A percentile compares a stretch with the other conserved stretches of the same genome.
Conservation (phyloP, 2,329 filamentous ascomycete genomes). For the Diplodia sapinea region DNA sequence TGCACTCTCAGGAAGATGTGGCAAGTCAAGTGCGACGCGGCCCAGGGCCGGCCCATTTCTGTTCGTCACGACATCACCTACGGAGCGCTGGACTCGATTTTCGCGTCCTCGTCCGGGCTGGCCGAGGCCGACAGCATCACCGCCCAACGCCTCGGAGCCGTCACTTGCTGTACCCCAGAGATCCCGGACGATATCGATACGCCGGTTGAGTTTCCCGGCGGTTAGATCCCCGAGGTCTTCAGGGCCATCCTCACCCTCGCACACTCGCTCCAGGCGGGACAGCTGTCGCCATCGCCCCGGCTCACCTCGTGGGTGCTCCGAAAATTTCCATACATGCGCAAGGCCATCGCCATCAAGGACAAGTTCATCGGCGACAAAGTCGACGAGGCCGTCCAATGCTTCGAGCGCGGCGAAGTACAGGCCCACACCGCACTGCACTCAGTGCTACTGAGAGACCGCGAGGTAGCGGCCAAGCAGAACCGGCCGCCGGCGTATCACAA, state of each 20-base stretch:
- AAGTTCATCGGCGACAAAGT: conserved; percentile 2
- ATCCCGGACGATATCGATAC: conserved; percentile 6
- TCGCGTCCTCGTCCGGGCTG: conserved; percentile 26
- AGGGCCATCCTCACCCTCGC: background rate
- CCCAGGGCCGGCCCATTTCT: conserved; percentile 42
- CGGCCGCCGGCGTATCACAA: conserved; percentile 28
- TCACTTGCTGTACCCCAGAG: conserved; percentile 14
- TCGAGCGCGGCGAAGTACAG: background rate
- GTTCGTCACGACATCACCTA: conserved; percentile 43
- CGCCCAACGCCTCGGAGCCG: conserved; percentile 10
- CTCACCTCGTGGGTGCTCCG: background rate
- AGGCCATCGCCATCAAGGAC: background rate
- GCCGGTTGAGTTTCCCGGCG: conserved; percentile 4
- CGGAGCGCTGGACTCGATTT: conserved; percentile 35
- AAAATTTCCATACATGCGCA: background rate
- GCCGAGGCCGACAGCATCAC: conserved; percentile 31
- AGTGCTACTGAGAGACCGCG: conserved; percentile 32
- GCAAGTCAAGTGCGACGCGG: conserved; percentile 42
- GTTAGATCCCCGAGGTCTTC: conserved; percentile 22
- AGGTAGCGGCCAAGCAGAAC: conserved; percentile 30
- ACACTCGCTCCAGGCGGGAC: conserved; percentile 20
- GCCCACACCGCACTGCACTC: conserved; percentile 30
- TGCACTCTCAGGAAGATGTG: conserved; percentile 45
- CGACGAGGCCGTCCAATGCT: background rate
- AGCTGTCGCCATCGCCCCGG: conserved; percentile 23